Conservation (phyloP, 73 alveolate genomes). For the Stentor coeruleus region DNA sequence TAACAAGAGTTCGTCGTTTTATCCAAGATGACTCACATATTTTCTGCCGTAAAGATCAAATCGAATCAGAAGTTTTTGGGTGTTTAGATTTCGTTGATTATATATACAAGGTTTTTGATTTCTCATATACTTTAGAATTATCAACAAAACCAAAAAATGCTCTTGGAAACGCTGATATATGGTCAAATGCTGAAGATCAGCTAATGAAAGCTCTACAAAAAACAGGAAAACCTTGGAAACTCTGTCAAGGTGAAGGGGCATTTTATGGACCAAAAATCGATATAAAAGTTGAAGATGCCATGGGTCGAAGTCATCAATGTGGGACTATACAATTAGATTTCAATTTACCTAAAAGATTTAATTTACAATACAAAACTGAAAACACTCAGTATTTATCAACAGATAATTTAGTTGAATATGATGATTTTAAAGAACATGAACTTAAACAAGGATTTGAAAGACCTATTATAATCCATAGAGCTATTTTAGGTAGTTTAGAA, state of each 20-base stretch:
- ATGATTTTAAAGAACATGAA: slow-evolving; percentile 54
- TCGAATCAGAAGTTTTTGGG: slow-evolving; percentile 48
- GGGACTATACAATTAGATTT: slow-evolving; percentile 97
- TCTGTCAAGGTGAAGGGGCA: slow-evolving; percentile 99
- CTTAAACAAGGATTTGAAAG: slow-evolving; percentile 96
- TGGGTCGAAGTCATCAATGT: slow-evolving; percentile 98
- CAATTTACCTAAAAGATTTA: slow-evolving; percentile 97
- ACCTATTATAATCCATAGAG: slow-evolving; percentile 99
- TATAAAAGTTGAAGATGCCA: slow-evolving; percentile 95
- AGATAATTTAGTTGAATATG: slow-evolving; percentile 41
- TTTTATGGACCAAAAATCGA: slow-evolving; percentile 99
- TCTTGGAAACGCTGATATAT: slow-evolving; percentile 90
- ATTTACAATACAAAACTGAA: slow-evolving; percentile 83
- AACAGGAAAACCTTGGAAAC: slow-evolving; percentile 93
- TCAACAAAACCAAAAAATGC: slow-evolving; percentile 94
- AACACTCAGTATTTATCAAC: slow-evolving; percentile 53
- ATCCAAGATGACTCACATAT: slow-evolving; percentile 98
- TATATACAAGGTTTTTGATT: slow-evolving; percentile 48
- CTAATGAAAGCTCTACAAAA: slow-evolving; percentile 82
- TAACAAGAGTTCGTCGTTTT: slow-evolving; percentile 99
- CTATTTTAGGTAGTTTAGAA: slow-evolving; percentile 98
- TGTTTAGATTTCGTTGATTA: neutral
- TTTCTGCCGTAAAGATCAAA: slow-evolving; percentile 96
- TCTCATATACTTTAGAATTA: slow-evolving; percentile 81
- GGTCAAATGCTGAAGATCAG: slow-evolving; percentile 96